Base-by-base conservation (phyloP, 768 basidiomycete genomes). In the Strobilomyces confusus region DNA sequence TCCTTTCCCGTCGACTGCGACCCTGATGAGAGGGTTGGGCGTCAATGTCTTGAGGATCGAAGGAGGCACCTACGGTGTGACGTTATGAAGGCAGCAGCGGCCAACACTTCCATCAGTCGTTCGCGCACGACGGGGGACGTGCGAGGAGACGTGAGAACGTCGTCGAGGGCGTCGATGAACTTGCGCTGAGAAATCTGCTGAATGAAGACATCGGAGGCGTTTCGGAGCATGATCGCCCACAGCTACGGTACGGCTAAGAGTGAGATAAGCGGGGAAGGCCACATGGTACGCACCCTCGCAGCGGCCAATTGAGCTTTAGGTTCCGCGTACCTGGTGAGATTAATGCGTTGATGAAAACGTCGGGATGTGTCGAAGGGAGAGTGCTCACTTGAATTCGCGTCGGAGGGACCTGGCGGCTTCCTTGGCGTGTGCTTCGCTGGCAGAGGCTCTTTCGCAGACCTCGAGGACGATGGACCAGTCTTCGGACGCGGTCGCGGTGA, bases 161-260 rank as follows among this genome's bases (percentile, higher is more conserved):
- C 88, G 55, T 92, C 91, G 17, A 93, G 72, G 1, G 81, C 83
- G 48, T 91, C 86, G 19, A 89, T 69, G 62, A 93, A 93, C 65
- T 92, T 92, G 61, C 83, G 82, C 30, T 84, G 76, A 14, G 81
- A 78, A 36, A 82, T 85, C 60, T 89, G 84, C 13, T 77, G 68
- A 33, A 90, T 79, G 62, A 94, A 92, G 14, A 80, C 63, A 11
- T 86, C 82, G 1, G 84, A 80, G 4, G 85, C 84, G 63, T 95
- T 94, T 26, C 84, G 83, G 34, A 95, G 78, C 86, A 95, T 88
- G 60, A 95, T 86, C 3, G 92, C 86, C 93, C 92, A 95, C 8
- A 97, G 65, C 88, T 91, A 57, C 20, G 7, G 26, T 32, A 19
- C 12, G 32, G 45, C 44, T 61, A 9, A 54, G 55, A 36, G 44